Conservation (phyloP, 768 basidiomycete genomes). For the Boletus pseudo-olivaceus region DNA sequence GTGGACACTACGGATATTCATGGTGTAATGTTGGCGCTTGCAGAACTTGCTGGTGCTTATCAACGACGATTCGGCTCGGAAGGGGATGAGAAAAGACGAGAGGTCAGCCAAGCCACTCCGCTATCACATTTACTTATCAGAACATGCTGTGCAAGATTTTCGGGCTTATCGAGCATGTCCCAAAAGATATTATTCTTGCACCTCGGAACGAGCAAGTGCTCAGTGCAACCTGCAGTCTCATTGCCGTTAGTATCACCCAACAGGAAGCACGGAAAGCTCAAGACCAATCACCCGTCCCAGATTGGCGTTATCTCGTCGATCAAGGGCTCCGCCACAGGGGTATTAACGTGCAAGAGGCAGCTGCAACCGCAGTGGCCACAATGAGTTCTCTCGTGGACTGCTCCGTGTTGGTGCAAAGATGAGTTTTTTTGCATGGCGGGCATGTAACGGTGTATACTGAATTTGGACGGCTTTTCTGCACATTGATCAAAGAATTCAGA, state of each 20-base stretch:
- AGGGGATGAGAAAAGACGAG: constrained; percentile 37
- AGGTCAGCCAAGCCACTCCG: constrained; percentile 36
- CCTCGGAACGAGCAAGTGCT: constrained; percentile 71
- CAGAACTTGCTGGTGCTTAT: constrained; percentile 68
- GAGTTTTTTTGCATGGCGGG: constrained; percentile 36
- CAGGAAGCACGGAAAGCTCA: constrained; percentile 44
- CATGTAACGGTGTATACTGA: constrained; percentile 17
- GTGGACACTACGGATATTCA: constrained; percentile 72
- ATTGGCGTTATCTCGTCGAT: constrained; percentile 71
- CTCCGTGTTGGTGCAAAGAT: constrained; percentile 66
- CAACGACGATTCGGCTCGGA: constrained; percentile 28
- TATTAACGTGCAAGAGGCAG: constrained; percentile 67
- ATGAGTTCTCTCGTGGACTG: constrained; percentile 70
- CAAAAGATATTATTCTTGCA: constrained; percentile 57
- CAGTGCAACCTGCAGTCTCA: constrained; percentile 66
- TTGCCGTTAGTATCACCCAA: constrained; percentile 61
- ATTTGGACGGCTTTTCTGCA: constrained; percentile 30
- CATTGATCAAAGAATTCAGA: constrained; percentile 62
- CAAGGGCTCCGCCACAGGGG: constrained; percentile 67
- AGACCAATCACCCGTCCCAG: constrained; percentile 42
- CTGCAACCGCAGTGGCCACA: constrained; percentile 64
- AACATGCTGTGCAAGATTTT: constrained; percentile 53
- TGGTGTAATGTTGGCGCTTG: constrained; percentile 72
- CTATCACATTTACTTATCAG: constrained; percentile 3
- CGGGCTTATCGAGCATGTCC: constrained; percentile 49